Conservation (phyloP, 1,284 basidiomycete species). For the Coniferiporia weirii region DNA sequence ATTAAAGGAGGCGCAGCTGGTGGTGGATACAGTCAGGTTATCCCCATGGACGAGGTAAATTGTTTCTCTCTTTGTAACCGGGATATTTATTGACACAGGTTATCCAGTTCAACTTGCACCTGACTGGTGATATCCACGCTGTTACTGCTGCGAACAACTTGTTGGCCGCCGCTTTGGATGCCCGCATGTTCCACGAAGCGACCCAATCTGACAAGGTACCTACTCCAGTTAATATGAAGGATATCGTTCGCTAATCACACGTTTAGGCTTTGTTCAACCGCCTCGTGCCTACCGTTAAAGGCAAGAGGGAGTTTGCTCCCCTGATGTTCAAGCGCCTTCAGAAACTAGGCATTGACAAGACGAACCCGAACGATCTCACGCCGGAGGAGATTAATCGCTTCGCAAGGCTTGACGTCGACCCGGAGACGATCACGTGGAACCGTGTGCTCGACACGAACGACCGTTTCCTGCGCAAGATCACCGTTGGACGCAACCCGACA, state of each 20-base stretch:
- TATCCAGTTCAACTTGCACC: constrained; percentile 84
- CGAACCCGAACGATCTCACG: constrained; percentile 87
- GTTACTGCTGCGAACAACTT: constrained; percentile 98
- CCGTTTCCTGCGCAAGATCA: constrained; percentile 93
- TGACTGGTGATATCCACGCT: constrained; percentile 98
- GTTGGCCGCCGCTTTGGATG: constrained; percentile 93
- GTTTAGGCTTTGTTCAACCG: constrained; percentile 80
- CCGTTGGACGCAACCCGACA: constrained; percentile 84
- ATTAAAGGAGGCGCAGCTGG: constrained; percentile 99
- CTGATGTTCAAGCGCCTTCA: constrained; percentile 94
- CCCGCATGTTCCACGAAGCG: constrained; percentile 97
- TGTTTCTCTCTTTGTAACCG: neutral
- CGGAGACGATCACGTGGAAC: constrained; percentile 95
- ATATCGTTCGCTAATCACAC: neutral
- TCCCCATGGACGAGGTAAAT: constrained; percentile 95
- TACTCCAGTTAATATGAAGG: neutral
- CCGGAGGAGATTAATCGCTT: constrained; percentile 90
- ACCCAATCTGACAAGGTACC: constrained; percentile 89
- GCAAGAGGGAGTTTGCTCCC: constrained; percentile 90
- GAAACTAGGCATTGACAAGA: constrained; percentile 96
- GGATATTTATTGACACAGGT: constrained; percentile 15
- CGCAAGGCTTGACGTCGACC: constrained; percentile 89
- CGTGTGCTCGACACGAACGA: constrained; percentile 97
- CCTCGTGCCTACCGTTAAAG: constrained; percentile 91
- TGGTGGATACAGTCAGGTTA: constrained; percentile 98